Evolutionary conservation across 1,284 basidiomycete species (phyloP), one percentile per base, ranked within the genome.

Genomic region (Papiliotrema flavescens): DNA sequence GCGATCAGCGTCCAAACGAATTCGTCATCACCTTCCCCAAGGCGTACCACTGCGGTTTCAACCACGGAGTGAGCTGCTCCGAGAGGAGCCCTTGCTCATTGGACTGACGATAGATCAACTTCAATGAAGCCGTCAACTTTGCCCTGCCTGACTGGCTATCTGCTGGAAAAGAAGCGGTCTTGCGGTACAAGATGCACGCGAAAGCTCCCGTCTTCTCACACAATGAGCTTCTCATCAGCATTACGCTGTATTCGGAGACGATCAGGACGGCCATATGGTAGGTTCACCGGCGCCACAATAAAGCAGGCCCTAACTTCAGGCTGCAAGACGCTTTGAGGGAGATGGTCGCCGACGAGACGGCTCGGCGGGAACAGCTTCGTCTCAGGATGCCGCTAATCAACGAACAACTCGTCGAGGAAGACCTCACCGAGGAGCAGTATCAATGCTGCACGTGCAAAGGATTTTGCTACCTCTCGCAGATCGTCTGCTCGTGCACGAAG

Each of bases 91-190:
- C n/a, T n/a, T n/a, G n/a, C n/a, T n/a, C n/a, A n/a, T n/a, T n/a
- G n/a, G n/a, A n/a, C 24, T 26, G 19, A 24, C 35, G 15, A 35
- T 68, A 92, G 90, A 81, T 98, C 69, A 98, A 98, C 77, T 92
- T 98, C 79, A 98, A 98, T 74, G 94, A 98, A 79, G 96, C 96
- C 1, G 96, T 99, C 71, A 99, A 99, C 77, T 98, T 99, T 75
- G 95, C 95, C 5, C 80, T 97, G 39, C 91, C 94, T 17, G 92
- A 98, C 74, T 99, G 96, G 96, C 80, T 98, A 50, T 80, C 86
- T 20, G 84, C 85, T 56, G 96, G 90, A 37, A 82, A 88, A 46
- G 88, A 90, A 59, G 96, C 92, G 67, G 90, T 93, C 15, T 82
- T 85, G 70, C 83, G 90, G 47, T 95, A 98, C 76, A 85, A 90